Percentiles rank a stretch among this genome's conserved stretches.
Evolutionary conservation across 129 eudicot genomes (phyloP).

Genomic region (Mikania micrantha): DNA sequence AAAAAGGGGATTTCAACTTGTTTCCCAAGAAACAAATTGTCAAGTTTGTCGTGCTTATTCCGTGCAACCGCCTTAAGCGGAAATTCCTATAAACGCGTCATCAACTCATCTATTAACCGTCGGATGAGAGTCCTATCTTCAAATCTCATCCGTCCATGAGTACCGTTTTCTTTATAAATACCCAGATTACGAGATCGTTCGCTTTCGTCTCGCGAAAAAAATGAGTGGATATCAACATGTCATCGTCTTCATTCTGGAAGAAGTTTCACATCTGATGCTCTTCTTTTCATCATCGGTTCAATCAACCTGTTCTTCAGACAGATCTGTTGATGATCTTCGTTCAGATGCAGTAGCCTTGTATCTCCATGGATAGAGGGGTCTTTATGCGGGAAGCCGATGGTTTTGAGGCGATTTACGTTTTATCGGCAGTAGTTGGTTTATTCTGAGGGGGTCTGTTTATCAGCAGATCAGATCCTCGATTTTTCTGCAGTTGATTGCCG

Average conservation of each 20-base stretch:
- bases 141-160: slow-evolving; percentile 16
- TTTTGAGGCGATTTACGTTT: slow-evolving; percentile 3
- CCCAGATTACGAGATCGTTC: not conserved
- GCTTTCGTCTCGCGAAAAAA: not conserved
- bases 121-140: not conserved
- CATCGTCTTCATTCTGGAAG: not conserved
- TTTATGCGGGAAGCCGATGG: not conserved
- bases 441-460: not conserved
- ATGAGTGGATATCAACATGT: not conserved
- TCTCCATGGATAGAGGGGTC: not conserved
- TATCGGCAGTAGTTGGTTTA: not conserved
- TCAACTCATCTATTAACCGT: slow-evolving; percentile 4
- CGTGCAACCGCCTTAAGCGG: slow-evolving; percentile 22
- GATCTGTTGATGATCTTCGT: slow-evolving; percentile 12
- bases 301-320: not conserved
- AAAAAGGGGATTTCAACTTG: not conserved
- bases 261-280: not conserved
- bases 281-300: not conserved
- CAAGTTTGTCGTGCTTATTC: slow-evolving; percentile 5
- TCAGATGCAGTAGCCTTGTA: not conserved
- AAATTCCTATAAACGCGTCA: slow-evolving; percentile 16
- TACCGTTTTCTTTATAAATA: slow-evolving; percentile 12
- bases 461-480: not conserved
- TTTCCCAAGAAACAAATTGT: not conserved
- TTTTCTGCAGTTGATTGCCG: not conserved